phyloP scores from a whole-genome alignment of 2,329 filamentous ascomycete genomes.

The Diplodia intermedia region DNA sequence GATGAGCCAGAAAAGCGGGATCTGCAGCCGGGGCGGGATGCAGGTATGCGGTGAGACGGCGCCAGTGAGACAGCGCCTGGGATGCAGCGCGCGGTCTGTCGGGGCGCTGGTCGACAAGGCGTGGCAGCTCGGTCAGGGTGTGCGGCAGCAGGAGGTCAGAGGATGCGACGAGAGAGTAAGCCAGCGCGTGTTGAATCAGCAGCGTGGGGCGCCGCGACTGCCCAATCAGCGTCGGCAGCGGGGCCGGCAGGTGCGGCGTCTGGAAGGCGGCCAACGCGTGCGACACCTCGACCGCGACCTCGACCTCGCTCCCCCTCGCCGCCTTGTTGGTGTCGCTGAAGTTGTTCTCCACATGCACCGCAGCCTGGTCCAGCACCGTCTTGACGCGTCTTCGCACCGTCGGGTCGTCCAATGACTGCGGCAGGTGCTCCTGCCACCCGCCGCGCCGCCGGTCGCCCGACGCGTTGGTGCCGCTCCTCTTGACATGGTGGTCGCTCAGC shows the following conservation, averaged over 20 bases:
- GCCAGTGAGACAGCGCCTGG: constrained; percentile 15
- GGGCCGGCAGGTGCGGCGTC: constrained; percentile 13
- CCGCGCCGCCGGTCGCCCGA: constrained; percentile 1
- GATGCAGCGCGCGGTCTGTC: neutral
- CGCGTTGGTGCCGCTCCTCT: neutral
- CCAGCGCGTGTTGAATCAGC: constrained; percentile 16
- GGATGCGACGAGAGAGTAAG: constrained; percentile 1
- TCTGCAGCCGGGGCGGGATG: neutral
- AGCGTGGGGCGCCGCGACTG: neutral
- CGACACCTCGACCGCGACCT: too few species aligned
- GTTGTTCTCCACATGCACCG: constrained; percentile 17
- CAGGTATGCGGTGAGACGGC: constrained; percentile 1
- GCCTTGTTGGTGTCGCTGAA: constrained; percentile 1
- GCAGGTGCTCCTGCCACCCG: constrained; percentile 12
- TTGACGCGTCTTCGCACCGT: constrained; percentile 11
- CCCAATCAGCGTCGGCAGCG: neutral
- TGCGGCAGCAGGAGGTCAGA: neutral
- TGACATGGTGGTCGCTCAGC: neutral
- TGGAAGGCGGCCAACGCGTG: neutral
- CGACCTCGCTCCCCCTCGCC: neutral
- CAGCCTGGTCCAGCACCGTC: constrained; percentile 18
- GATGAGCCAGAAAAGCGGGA: neutral
- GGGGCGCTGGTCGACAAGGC: neutral
- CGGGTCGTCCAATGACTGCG: constrained; percentile 14
- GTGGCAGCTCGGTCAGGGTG: neutral